Conservation (phyloP, 1,284 basidiomycete species). For the Ustilago xerochloae region DNA sequence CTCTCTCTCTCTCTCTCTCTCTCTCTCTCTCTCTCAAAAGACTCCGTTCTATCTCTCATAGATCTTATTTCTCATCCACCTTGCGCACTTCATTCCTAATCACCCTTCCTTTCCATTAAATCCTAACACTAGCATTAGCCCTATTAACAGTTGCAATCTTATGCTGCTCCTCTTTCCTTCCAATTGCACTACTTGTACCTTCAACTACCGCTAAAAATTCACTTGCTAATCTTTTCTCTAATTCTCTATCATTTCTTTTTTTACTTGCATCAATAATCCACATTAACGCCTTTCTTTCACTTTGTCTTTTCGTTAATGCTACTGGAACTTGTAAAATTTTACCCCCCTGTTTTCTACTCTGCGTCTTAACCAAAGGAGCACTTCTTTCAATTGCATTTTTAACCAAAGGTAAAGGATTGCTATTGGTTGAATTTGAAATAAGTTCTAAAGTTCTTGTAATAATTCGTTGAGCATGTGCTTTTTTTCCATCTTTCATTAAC, state of each 20-base stretch:
- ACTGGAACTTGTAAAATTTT: constrained; percentile 68
- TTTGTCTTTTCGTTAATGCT: constrained; percentile 65
- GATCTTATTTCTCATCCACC: background rate
- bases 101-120: constrained; percentile 17
- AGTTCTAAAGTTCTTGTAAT: constrained; percentile 61
- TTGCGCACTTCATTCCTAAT: background rate
- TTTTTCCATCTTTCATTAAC: constrained; percentile 70
- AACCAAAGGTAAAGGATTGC: constrained; percentile 68
- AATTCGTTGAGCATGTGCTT: constrained; percentile 64
- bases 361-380: constrained; percentile 67
- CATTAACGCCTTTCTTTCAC: constrained; percentile 65
- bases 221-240: constrained; percentile 67
- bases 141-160: constrained; percentile 81
- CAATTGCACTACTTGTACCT: constrained; percentile 66
- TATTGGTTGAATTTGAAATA: constrained; percentile 61
- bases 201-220: constrained; percentile 69
- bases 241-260: constrained; percentile 66
- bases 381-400: constrained; percentile 65
- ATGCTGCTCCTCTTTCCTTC: constrained; percentile 72
- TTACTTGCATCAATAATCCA: constrained; percentile 70
- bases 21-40: too few species aligned
- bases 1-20: too few species aligned
- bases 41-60: too few species aligned
- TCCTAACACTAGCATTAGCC: constrained; percentile 69
- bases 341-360: constrained; percentile 66